These are phyloP conservation scores for Arabidopsis hybrid DNA, from an alignment of 441 rosid genomes.

Conservation along the genomic window DNA sequence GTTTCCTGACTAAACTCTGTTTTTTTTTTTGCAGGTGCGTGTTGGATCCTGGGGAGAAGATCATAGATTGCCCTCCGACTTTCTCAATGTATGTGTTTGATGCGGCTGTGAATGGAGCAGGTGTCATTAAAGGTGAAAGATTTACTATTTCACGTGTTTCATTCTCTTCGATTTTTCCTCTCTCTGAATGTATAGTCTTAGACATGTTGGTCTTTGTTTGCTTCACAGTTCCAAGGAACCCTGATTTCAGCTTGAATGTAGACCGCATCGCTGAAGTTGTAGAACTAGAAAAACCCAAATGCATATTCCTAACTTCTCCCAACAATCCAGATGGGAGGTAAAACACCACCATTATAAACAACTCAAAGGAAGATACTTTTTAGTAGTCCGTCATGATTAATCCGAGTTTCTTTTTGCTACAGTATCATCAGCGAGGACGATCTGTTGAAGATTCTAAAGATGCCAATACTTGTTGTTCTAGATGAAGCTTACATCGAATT, in stretches of 20 bases:
- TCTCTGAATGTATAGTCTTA: not conserved
- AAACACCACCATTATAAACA: not conserved
- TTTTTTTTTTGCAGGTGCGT: conserved; percentile 66
- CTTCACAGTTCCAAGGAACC: conserved; percentile 75
- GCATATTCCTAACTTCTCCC: conserved; percentile 96
- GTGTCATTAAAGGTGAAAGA: conserved; percentile 72
- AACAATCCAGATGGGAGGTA: conserved; percentile 99
- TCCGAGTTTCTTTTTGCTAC: conserved; percentile 25
- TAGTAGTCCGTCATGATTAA: not conserved
- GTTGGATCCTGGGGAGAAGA: conserved; percentile 92
- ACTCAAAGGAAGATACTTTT: not conserved
- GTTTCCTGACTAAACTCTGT: not conserved
- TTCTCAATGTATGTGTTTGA: conserved; percentile 97
- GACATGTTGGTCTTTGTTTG: conserved; percentile 16
- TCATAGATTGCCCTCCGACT: conserved; percentile 96
- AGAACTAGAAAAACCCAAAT: conserved; percentile 77
- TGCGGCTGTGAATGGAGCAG: conserved; percentile 83
- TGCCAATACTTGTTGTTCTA: conserved; percentile 88
- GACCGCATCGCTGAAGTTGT: conserved; percentile 73
- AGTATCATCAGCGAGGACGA: conserved; percentile 85
- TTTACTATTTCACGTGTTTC: not conserved
- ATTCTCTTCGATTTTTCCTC: not conserved
- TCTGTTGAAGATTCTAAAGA: conserved; percentile 76
- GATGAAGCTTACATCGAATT: conserved; percentile 98
- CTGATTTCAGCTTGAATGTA: conserved; percentile 87